Base-by-base conservation (phyloP, 1,284 basidiomycete genomes). In the Xanthoconium separans region DNA sequence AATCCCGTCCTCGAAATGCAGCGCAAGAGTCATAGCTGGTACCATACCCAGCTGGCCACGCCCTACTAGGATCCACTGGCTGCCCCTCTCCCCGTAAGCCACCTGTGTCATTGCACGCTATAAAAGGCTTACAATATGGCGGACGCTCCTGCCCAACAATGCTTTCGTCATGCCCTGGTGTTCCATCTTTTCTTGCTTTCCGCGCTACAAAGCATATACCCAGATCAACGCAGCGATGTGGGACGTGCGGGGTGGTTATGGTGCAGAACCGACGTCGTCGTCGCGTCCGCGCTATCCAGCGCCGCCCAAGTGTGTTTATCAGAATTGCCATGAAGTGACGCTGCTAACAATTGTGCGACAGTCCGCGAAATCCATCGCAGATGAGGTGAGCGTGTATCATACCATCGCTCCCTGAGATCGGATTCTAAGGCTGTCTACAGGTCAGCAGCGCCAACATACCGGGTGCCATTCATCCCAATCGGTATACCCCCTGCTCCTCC, bases 151-250 rank as follows among this genome's bases (percentile, higher is more conserved):
- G 50, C 57, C 43, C 34, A 30, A 50, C 44, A 47, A 59, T 57
- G 54, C 52, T 58, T 43, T 40, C 56, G 44, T 34, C 56, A 69
- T 69, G 67, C 55, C 70, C 50, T 58, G 69, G 55, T 69, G 67
- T 54, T 66, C 70, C 20, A 30, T 65, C 42, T 51, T 71, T 41
- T 61, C 66, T 6, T 69, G 50, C 51, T 72, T 71, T 47, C 70
- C 67, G 11, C 69, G 68, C 58, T 70, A 71, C 5, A 72, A 64
- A 45, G 57, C 67, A 44, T 72, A 72, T 24, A 69, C 64, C 4
- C 64, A 72, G 43, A 55, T 71, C 12, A 68, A 69, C 30, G 22
- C 69, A 20, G 57, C 44, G 57, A 60, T 49, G 68, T 72, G 67
- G 70, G 70, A 69, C 27, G 6, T 56, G 47, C 61, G 62, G 8